These are phyloP conservation scores for Lathyrus sativus DNA, from an alignment of 306 rosid species.

Conservation along the genomic window DNA sequence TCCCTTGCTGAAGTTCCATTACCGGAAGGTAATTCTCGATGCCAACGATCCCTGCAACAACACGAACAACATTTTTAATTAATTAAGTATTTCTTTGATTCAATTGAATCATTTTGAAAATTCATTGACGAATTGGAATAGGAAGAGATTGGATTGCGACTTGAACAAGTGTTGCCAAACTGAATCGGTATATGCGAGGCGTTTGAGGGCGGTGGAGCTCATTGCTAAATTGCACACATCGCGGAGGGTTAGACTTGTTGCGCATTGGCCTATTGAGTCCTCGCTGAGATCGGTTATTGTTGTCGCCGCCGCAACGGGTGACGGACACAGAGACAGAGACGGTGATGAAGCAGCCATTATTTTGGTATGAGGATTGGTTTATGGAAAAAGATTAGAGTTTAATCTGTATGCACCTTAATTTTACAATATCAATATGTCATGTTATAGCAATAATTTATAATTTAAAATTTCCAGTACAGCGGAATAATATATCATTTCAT, in stretches of 20 bases:
- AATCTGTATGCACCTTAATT: too few relatives aligned
- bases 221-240: conserved; percentile 71
- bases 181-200: conserved; percentile 69
- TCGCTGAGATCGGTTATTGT: conserved; percentile 53
- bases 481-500: too few relatives aligned
- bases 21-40: conserved; percentile 26
- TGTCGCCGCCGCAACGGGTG: conserved; percentile 27
- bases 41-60: conserved; percentile 58
- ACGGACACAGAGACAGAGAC: conserved; percentile 18
- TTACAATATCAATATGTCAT: too few relatives aligned
- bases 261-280: conserved; percentile 66
- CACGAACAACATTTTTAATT: background rate
- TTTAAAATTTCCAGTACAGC: too few relatives aligned
- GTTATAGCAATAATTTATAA: too few relatives aligned
- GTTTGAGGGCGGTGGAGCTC: conserved; percentile 64
- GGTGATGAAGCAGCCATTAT: conserved; percentile 38
- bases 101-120: background rate
- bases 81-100: background rate
- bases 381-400: too few relatives aligned
- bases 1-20: conserved; percentile 48
- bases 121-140: background rate
- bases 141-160: conserved; percentile 31
- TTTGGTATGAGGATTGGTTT: background rate
- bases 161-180: conserved; percentile 69
- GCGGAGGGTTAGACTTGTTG: conserved; percentile 48